Percentiles rank a stretch among this genome's conserved stretches.
Evolutionary conservation across 345 rosid genomes (phyloP).

Genomic region (Ricinus communis): DNA sequence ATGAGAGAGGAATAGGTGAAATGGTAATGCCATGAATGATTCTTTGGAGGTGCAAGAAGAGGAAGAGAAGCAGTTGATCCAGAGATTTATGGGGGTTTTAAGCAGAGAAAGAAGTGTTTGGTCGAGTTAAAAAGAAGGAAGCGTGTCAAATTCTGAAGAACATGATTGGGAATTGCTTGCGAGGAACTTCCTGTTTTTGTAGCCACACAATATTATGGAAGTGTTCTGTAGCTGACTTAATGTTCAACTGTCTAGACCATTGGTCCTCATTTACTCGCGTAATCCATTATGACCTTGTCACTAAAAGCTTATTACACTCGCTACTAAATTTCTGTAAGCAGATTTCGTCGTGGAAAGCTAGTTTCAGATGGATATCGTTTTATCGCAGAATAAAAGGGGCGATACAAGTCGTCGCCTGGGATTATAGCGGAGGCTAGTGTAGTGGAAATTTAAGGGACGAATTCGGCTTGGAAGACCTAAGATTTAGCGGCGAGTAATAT

Average conservation of each 20-base stretch:
- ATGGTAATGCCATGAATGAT: conserved; percentile 26
- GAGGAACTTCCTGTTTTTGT: conserved; percentile 15
- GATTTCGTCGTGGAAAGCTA: no score
- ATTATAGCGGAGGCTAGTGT: no score
- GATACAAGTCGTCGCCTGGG: no score
- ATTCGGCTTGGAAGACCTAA: no score
- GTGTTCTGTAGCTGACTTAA: background rate
- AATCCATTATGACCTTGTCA: no score
- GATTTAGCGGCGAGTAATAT: no score
- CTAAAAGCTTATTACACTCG: no score
- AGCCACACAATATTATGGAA: conserved; percentile 30
- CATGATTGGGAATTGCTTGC: conserved; percentile 26
- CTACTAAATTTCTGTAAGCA: no score
- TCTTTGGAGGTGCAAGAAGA: background rate
- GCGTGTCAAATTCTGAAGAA: background rate
- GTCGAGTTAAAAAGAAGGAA: background rate
- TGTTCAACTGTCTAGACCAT: background rate
- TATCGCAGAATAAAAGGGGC: no score
- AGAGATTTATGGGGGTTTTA: background rate
- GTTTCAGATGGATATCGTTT: no score
- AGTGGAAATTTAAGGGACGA: no score
- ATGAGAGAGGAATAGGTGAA: conserved; percentile 27
- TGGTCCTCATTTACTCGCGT: background rate
- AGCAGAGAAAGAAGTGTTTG: background rate
- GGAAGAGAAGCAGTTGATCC: background rate